These are phyloP conservation scores for Trametes gibbosa DNA, from an alignment of 768 basidiomycete species.

Conservation along the genomic window DNA sequence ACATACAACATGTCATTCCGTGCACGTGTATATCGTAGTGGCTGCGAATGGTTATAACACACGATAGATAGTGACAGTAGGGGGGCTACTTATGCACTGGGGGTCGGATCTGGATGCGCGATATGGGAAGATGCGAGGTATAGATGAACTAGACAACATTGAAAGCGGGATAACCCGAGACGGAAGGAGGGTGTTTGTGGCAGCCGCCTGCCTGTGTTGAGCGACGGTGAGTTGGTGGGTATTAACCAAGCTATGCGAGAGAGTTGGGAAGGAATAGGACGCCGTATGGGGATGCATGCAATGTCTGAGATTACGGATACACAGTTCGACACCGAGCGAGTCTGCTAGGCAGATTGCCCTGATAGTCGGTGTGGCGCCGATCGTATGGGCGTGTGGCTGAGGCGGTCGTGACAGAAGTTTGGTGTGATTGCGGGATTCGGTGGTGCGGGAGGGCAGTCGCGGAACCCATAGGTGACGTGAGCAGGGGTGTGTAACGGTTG, in stretches of 20 bases:
- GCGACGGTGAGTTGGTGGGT: background rate
- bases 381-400: background rate
- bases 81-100: background rate
- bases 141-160: background rate
- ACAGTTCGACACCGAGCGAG: background rate
- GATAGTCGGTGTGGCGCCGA: too few species aligned
- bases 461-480: background rate
- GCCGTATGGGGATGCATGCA: background rate
- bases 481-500: background rate
- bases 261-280: background rate
- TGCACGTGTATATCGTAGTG: background rate
- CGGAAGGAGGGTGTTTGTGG: background rate
- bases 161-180: background rate
- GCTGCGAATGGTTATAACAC: background rate
- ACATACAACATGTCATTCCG: slow-evolving; percentile 13
- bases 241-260: background rate
- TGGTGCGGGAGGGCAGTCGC: background rate
- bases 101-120: background rate
- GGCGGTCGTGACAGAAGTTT: background rate
- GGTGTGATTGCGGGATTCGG: background rate
- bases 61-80: background rate
- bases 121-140: background rate
- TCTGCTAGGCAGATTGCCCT: background rate
- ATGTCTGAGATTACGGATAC: background rate
- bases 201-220: background rate